Conservation (phyloP, 2,329 filamentous ascomycete genomes). For the Pestalotiopsis sp. region DNA sequence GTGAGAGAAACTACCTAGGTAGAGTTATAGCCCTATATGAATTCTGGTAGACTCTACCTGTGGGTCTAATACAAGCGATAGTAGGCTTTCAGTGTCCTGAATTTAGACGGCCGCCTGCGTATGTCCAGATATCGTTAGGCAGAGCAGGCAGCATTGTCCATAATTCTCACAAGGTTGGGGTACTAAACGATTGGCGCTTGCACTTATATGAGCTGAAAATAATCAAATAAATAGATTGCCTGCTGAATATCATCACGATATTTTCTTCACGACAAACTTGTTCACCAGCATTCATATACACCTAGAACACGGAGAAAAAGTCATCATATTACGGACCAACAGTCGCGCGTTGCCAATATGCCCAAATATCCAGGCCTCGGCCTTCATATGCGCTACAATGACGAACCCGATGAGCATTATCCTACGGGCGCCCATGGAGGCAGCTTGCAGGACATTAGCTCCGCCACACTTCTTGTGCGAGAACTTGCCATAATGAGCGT, state of each 20-base stretch:
- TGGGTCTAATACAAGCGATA: too few species aligned
- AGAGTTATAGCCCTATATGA: too few species aligned
- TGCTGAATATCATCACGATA: not conserved
- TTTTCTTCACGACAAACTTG: not conserved
- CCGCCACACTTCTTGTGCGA: conserved; percentile 23
- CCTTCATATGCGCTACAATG: not conserved
- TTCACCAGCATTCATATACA: not conserved
- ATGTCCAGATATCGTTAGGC: not conserved
- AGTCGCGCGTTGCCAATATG: not conserved
- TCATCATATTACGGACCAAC: not conserved
- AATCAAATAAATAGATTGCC: not conserved
- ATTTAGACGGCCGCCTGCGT: not conserved
- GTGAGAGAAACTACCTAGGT: too few species aligned
- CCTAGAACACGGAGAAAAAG: not conserved
- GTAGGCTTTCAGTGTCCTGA: not conserved
- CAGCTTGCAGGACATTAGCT: not conserved
- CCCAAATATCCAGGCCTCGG: not conserved
- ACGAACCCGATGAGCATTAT: conserved; percentile 7
- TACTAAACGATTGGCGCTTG: not conserved
- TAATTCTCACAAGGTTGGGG: not conserved
- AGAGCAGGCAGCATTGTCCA: not conserved
- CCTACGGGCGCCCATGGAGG: not conserved
- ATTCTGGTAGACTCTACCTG: too few species aligned
- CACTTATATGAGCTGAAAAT: not conserved
- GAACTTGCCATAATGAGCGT: conserved; percentile 36